A percentile compares a stretch with the other conserved stretches of the same genome.
These are phyloP conservation scores for Sugiyamaella chiloensis DNA, from an alignment of 805 yeast genomes.

Conservation along the genomic window DNA sequence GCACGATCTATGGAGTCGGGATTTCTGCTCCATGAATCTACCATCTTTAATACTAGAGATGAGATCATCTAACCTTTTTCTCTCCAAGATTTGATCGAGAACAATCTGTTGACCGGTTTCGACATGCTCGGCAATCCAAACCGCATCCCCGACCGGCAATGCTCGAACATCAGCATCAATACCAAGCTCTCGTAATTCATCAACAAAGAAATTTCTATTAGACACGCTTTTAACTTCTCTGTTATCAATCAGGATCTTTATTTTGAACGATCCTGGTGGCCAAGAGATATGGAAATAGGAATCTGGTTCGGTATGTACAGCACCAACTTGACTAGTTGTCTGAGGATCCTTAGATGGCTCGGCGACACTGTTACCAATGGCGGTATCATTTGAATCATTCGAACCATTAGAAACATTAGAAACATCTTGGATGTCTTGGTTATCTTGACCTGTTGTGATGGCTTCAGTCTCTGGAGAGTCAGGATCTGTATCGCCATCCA, in stretches of 20 bases:
- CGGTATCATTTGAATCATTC: neutral
- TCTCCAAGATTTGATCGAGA: slow-evolving; percentile 79
- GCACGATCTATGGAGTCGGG: slow-evolving; percentile 66
- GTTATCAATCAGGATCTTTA: slow-evolving; percentile 68
- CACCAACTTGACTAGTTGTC: neutral
- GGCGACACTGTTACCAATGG: neutral
- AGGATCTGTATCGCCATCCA: slow-evolving; percentile 1
- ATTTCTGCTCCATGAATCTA: slow-evolving; percentile 82
- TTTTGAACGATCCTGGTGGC: slow-evolving; percentile 56
- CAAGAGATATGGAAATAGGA: slow-evolving; percentile 40
- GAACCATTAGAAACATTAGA: too few relatives aligned
- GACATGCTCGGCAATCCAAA: slow-evolving; percentile 80
- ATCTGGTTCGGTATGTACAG: neutral
- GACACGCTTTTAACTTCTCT: slow-evolving; percentile 69
- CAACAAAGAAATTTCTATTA: slow-evolving; percentile 65
- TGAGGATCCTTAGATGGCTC: neutral
- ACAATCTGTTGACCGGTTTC: slow-evolving; percentile 59
- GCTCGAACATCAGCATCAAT: slow-evolving; percentile 52
- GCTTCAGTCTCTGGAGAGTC: neutral
- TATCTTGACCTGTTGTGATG: neutral
- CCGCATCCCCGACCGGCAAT: slow-evolving; percentile 78
- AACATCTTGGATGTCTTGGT: neutral
- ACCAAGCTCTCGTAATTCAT: slow-evolving; percentile 48
- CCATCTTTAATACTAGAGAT: slow-evolving; percentile 82
- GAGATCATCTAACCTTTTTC: slow-evolving; percentile 87